Percentiles rank a stretch among this genome's conserved stretches.
Evolutionary conservation across 2,329 filamentous ascomycete genomes (phyloP).

Genomic region (Arthrobotrys iridis): DNA sequence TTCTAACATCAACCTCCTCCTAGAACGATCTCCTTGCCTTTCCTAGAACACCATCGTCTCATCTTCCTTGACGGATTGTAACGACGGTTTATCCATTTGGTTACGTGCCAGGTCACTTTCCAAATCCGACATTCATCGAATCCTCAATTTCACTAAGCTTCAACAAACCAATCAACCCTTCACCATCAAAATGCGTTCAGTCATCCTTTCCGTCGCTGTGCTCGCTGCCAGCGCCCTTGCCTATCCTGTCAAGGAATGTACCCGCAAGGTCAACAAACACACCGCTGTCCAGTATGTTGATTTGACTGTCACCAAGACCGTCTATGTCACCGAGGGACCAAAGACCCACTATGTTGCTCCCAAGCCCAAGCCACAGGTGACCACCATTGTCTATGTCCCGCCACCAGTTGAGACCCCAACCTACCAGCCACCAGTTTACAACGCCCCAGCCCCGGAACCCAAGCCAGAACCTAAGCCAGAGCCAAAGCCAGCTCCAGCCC

Average conservation of each 20-base stretch:
- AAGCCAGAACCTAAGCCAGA: constrained; percentile 16
- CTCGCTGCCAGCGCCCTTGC: constrained; percentile 42
- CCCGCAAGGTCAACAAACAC: constrained; percentile 33
- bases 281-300: constrained; percentile 33
- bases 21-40: constrained; percentile 46
- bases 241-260: constrained; percentile 44
- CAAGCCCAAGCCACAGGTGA: background rate
- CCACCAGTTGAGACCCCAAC: constrained; percentile 26
- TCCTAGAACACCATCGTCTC: constrained; percentile 30
- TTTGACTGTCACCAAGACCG: constrained; percentile 46
- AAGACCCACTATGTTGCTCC: background rate
- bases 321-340: constrained; percentile 35
- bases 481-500: constrained; percentile 17
- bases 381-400: constrained; percentile 35
- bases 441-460: constrained; percentile 10
- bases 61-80: constrained; percentile 51
- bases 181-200: constrained; percentile 50
- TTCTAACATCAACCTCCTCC: constrained; percentile 32
- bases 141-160: constrained; percentile 24
- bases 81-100: constrained; percentile 36
- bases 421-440: constrained; percentile 35
- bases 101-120: constrained; percentile 53
- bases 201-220: constrained; percentile 38
- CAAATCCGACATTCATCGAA: constrained; percentile 47
- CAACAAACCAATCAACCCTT: constrained; percentile 28